Base-by-base conservation (phyloP, 1,284 basidiomycete genomes). In the Puccinia polysora region DNA sequence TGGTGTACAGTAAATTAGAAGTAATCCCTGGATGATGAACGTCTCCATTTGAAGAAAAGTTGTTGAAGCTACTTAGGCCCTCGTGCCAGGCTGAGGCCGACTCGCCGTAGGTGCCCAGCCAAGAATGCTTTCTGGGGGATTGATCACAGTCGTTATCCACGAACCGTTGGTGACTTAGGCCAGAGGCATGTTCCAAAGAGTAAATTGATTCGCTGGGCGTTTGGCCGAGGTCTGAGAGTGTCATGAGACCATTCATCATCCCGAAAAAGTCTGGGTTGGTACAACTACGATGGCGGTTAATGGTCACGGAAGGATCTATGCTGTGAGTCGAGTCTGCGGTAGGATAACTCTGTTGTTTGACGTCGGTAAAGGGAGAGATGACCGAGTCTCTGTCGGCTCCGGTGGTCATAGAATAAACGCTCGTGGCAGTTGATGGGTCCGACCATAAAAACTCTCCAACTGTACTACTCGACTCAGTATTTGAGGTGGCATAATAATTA, bases 231-330 rank as follows among this genome's bases (percentile, higher is more conserved):
- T 20, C 49, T 4, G 52, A 40, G 15, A 67, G 52, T 25, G 25
- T 52, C 14, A 43, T 56, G 12, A 55, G 23, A 1, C 20, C 50
- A 28, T 67, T 56, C 12, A 43, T 67, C 12, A 59, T 53, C 45
- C 56, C 55, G 60, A 60, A 32, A 36, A 59, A 60, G 23, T 69
- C 67, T 15, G 67, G 67, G 20, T 60, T 69, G 4, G 67, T 69
- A 7, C 60, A 56, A 50, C 67, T 69, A 4, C 67, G 53, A 52
- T 50, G 36, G 38, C 67, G 67, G 25, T n/a, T 58, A 30, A 12
- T 53, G 15, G 53, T 2, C 23, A 36, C 7, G 4, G 28, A 4
- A 6, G 47, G 2, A 40, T n/a, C 15, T 8, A 34, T 15, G 18
- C 32, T 18, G 4, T 1, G 23, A 7, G 14, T 47, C 5, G 20